Percentiles rank a stretch among this genome's conserved stretches.
Conservation (phyloP, 306 rosid species). For the Corylus heterophylla region DNA sequence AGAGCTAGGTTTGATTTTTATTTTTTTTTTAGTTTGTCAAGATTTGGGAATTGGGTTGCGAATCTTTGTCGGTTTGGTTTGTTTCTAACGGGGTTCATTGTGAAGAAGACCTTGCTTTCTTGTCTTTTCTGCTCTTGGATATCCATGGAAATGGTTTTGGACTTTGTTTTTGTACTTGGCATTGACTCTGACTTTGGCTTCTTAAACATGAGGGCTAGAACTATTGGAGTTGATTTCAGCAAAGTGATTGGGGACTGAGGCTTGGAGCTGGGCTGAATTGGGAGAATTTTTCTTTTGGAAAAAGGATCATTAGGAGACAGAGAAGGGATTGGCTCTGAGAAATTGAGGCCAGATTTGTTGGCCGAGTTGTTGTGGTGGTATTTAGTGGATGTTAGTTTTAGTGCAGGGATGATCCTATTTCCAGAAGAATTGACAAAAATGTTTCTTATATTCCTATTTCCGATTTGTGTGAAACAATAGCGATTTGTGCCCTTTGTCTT, state of each 20-base stretch:
- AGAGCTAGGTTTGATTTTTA: too few species aligned
- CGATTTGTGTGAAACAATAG: too few species aligned
- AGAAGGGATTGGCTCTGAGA: conserved; percentile 28
- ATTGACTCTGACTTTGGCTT: conserved; percentile 32
- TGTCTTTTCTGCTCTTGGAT: too few species aligned
- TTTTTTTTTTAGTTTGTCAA: too few species aligned
- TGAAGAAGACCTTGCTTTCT: too few species aligned
- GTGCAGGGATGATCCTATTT: too few species aligned
- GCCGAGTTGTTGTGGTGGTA: background rate
- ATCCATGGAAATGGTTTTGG: too few species aligned
- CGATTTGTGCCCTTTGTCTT: too few species aligned
- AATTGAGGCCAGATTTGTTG: background rate
- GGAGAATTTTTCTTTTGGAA: conserved; percentile 76
- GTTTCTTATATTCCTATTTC: background rate
- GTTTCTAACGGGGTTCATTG: too few species aligned
- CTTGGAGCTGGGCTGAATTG: conserved; percentile 62
- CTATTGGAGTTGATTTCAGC: conserved; percentile 74
- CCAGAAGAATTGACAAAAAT: background rate
- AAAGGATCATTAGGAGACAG: conserved; percentile 50
- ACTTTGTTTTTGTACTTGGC: background rate
- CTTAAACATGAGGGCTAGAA: conserved; percentile 59
- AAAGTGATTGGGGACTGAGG: conserved; percentile 88
- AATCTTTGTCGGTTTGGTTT: too few species aligned
- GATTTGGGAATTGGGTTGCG: too few species aligned
- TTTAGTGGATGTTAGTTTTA: too few species aligned